Conservation (phyloP, 192 early-diverging fungal genomes). For the Coemansia aciculifera region DNA sequence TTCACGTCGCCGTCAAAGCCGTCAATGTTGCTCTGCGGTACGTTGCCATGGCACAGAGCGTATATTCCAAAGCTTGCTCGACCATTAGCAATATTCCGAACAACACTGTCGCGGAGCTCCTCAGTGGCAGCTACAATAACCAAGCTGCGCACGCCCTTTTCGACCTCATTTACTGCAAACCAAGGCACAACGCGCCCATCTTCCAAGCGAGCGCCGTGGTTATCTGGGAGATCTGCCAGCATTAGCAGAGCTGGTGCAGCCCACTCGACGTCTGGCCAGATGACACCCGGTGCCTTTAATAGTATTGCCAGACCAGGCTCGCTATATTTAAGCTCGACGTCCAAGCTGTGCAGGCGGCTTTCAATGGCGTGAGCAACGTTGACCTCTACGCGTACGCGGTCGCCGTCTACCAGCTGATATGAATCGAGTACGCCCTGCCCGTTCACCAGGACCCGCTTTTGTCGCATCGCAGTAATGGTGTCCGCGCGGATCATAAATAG, state of each 20-base stretch:
- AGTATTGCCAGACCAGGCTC: conserved; percentile 60
- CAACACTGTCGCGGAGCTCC: conserved; percentile 10
- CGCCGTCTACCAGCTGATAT: conserved; percentile 44
- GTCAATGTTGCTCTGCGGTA: conserved; percentile 29
- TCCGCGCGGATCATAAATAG: conserved; percentile 29
- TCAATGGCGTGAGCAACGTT: conserved; percentile 45
- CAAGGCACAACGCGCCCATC: conserved; percentile 26
- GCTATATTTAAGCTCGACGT: conserved; percentile 53
- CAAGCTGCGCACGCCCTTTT: conserved; percentile 60
- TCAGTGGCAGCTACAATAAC: conserved; percentile 33
- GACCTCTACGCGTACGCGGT: conserved; percentile 56
- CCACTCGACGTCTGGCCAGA: conserved; percentile 24
- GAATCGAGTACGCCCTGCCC: conserved; percentile 55
- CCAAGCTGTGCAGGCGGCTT: conserved; percentile 47
- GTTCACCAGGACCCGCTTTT: conserved; percentile 60
- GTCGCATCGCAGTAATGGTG: conserved; percentile 23
- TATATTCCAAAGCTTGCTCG: conserved; percentile 17
- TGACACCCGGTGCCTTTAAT: conserved; percentile 61
- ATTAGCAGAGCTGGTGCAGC: conserved; percentile 25
- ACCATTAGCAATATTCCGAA: conserved; percentile 9
- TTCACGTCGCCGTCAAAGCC: background rate
- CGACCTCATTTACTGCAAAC: conserved; percentile 56
- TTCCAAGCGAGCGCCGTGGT: background rate
- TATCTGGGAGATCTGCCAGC: background rate
- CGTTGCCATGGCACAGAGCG: conserved; percentile 50